phyloP scores from a whole-genome alignment of 2,329 filamentous ascomycete species.

The Paracoccidioides brasiliensis region DNA sequence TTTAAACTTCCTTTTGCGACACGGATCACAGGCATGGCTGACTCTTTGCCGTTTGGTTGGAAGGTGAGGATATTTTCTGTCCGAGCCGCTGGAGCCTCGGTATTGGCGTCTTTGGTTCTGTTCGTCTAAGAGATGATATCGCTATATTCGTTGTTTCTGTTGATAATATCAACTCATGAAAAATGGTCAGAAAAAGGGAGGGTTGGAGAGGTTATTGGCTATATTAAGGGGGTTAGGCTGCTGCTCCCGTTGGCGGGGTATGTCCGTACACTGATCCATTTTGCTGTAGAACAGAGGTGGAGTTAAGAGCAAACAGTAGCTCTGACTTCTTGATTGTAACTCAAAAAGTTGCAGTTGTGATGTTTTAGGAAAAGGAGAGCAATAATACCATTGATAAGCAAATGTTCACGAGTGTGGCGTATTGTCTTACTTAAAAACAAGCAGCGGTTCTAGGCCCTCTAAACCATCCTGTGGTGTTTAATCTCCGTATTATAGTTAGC shows the following conservation, averaged over 20 bases:
- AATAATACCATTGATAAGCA: background rate
- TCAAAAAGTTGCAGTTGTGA: background rate
- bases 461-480: background rate
- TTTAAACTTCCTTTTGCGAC: conserved; percentile 25
- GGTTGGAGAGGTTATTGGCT: background rate
- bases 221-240: background rate
- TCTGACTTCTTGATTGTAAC: background rate
- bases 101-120: conserved; percentile 12
- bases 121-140: conserved; percentile 1
- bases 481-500: background rate
- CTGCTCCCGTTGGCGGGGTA: background rate
- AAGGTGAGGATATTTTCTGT: conserved; percentile 2
- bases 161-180: background rate
- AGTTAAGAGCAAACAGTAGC: background rate
- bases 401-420: background rate
- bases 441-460: background rate
- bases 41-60: conserved; percentile 11
- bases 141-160: conserved; percentile 3
- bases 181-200: background rate
- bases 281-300: background rate
- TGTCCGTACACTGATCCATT: background rate
- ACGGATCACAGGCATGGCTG: conserved; percentile 22
- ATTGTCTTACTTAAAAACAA: background rate
- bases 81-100: conserved; percentile 10
- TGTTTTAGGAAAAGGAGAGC: background rate